Conservation (phyloP, 768 basidiomycete genomes). For the Filobasidium floriforme region DNA sequence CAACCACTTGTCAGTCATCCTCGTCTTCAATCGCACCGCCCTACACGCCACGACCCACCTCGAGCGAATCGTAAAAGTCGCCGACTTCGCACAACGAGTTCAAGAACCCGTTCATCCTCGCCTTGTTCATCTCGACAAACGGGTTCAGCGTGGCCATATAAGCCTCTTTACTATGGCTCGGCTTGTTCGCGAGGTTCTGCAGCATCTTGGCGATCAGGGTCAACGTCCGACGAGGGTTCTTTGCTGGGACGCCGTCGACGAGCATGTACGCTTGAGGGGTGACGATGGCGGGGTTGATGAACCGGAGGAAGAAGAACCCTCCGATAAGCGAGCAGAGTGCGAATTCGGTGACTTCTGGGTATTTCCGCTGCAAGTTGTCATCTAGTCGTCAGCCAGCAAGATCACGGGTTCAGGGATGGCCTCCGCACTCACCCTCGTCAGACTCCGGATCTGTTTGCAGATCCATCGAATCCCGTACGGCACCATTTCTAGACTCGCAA, state of each 20-base stretch:
- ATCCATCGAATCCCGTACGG: slow-evolving; percentile 99
- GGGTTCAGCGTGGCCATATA: slow-evolving; percentile 99
- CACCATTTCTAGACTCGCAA: slow-evolving; percentile 95
- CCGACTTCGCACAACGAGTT: slow-evolving; percentile 97
- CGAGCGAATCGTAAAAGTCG: slow-evolving; percentile 96
- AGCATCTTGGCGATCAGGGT: slow-evolving; percentile 99
- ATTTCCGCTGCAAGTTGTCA: slow-evolving; percentile 65
- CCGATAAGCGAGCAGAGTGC: slow-evolving; percentile 98
- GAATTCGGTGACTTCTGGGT: slow-evolving; percentile 96
- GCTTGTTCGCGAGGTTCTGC: slow-evolving; percentile 98
- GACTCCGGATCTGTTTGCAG: slow-evolving; percentile 95
- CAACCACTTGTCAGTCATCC: slow-evolving; percentile 5
- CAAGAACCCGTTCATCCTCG: slow-evolving; percentile 92
- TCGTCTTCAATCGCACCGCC: not conserved
- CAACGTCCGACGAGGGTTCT: slow-evolving; percentile 90
- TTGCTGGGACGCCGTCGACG: slow-evolving; percentile 93
- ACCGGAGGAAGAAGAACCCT: slow-evolving; percentile 98
- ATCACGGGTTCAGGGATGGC: not conserved
- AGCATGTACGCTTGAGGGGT: slow-evolving; percentile 99
- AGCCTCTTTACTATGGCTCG: slow-evolving; percentile 91
- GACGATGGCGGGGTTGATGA: slow-evolving; percentile 98
- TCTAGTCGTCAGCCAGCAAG: slow-evolving; percentile 5
- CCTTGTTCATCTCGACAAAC: slow-evolving; percentile 97
- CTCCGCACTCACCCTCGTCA: slow-evolving; percentile 68
- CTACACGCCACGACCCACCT: slow-evolving; percentile 54